Conservation (phyloP, 768 basidiomycete genomes). For the Hygrophoropsis aurantiaca region DNA sequence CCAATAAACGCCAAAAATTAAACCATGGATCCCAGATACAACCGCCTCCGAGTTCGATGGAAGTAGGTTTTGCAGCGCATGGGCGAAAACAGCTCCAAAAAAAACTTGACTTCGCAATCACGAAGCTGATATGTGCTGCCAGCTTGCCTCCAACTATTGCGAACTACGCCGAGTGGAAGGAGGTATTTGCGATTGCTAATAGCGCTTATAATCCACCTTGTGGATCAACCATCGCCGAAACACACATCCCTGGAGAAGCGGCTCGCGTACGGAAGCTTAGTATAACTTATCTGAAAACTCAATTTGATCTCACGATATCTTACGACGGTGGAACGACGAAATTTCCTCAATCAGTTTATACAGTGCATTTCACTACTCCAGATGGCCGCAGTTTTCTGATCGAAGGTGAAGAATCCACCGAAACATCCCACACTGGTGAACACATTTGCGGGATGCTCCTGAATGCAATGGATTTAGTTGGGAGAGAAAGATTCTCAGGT, state of each 20-base stretch:
- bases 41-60: no score
- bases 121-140: conserved; percentile 5
- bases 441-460: conserved; percentile 23
- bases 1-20: no score
- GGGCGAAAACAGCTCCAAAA: background rate
- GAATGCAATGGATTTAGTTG: conserved; percentile 7
- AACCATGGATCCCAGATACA: no score
- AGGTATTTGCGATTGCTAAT: conserved; percentile 4
- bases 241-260: conserved; percentile 15
- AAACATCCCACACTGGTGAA: conserved; percentile 26
- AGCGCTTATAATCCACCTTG: conserved; percentile 2
- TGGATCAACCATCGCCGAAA: conserved; percentile 7
- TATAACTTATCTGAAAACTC: conserved; percentile 5
- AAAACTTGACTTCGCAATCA: conserved; percentile 1
- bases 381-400: conserved; percentile 26
- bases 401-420: conserved; percentile 24
- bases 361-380: conserved; percentile 30
- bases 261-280: conserved; percentile 2
- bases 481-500: conserved; percentile 15
- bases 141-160: conserved; percentile 3
- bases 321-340: conserved; percentile 30
- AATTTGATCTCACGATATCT: conserved; percentile 20
- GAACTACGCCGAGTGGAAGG: conserved; percentile 7
- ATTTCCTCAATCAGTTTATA: conserved; percentile 26
- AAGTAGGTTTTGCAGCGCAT: background rate